Percentiles rank a stretch among this genome's conserved stretches.
Conservation (phyloP, 2,329 filamentous ascomycete genomes). For the Sporothrix dimorphospora region DNA sequence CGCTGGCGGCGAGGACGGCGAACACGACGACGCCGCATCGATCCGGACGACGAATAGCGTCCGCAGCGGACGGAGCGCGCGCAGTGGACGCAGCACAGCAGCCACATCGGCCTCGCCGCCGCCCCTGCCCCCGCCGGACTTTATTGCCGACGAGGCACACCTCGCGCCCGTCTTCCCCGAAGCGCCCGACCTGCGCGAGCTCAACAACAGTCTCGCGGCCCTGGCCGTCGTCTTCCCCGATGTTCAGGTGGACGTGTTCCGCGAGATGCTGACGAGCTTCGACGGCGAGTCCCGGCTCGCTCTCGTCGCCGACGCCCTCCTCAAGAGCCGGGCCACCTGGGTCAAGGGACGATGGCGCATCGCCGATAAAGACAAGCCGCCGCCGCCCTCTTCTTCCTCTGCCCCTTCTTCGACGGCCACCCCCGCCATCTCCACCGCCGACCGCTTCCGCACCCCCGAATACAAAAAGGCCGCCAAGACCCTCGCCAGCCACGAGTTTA, state of each 20-base stretch:
- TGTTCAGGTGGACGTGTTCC: constrained; percentile 79
- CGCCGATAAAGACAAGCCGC: constrained; percentile 47
- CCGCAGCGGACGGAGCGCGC: not conserved
- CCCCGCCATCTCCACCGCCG: constrained; percentile 55
- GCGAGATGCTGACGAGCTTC: constrained; percentile 76
- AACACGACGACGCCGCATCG: constrained; percentile 22
- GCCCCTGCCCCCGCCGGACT: constrained; percentile 42
- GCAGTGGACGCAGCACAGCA: constrained; percentile 13
- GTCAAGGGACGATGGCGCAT: constrained; percentile 69
- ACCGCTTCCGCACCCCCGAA: constrained; percentile 67
- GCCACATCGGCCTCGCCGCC: not conserved
- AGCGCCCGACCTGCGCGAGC: constrained; percentile 64
- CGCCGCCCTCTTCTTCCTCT: constrained; percentile 41
- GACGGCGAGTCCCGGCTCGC: constrained; percentile 76
- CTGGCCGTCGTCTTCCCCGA: constrained; percentile 77
- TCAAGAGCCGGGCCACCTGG: constrained; percentile 72
- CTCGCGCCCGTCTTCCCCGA: constrained; percentile 54
- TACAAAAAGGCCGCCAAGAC: constrained; percentile 71
- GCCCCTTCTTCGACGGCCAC: not conserved
- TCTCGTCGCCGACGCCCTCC: constrained; percentile 74
- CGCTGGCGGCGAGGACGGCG: not conserved
- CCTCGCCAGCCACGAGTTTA: constrained; percentile 76
- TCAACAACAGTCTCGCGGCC: constrained; percentile 70
- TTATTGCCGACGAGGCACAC: constrained; percentile 61
- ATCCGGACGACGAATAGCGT: constrained; percentile 11